Base-by-base conservation (phyloP, 2,329 filamentous ascomycete species). In the Geosmithia flava region DNA sequence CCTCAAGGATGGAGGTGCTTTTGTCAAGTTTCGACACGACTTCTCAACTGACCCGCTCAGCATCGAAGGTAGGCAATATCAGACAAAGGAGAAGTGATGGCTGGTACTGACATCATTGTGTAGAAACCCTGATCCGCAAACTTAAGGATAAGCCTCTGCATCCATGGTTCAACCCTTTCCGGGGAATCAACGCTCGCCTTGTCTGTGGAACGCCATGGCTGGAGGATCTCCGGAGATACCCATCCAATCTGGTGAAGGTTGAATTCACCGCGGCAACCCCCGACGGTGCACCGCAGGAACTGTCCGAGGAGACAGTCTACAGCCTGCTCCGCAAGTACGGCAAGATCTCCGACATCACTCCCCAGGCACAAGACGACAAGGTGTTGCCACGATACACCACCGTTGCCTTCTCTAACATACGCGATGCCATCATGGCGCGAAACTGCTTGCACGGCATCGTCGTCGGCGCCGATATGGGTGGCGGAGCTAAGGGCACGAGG, bases 121-220 rank as follows among this genome's bases (percentile, higher is more conserved):
- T 62, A 66, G 71, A 69, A 19, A 71, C 70, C 2, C 67, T 95
- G 3, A 68, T 75, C 20, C 68, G 78, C 30, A 75, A 83, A 53
- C 70, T 97, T 1, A 68, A 75, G 49, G 71, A 87, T 51, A 74
- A 82, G 16, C 84, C 83, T 0, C 77, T 95, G 39, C 87, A 81
- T 51, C 90, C 91, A 2, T 95, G 90, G 86, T 96, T 93, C 70
- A 94, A 83, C 55, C 89, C 89, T 0, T 83, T 95, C 53, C 74
- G 79, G 20, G 68, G 75, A 15, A 82, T 95, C 49, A 76, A 78
- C 45, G 80, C 81, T 3, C 80, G 81, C 20, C 68, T 89, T 7
- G 93, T 98, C 2, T 74, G 80, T 48, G 93, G 93, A 10, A 80
- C 82, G 20, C 93, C 93, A 0, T 98, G 93, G 93, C 76, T 97